These are phyloP conservation scores for Pythium apleroticum DNA, from an alignment of 352 stramenopile species.

Conservation along the genomic window DNA sequence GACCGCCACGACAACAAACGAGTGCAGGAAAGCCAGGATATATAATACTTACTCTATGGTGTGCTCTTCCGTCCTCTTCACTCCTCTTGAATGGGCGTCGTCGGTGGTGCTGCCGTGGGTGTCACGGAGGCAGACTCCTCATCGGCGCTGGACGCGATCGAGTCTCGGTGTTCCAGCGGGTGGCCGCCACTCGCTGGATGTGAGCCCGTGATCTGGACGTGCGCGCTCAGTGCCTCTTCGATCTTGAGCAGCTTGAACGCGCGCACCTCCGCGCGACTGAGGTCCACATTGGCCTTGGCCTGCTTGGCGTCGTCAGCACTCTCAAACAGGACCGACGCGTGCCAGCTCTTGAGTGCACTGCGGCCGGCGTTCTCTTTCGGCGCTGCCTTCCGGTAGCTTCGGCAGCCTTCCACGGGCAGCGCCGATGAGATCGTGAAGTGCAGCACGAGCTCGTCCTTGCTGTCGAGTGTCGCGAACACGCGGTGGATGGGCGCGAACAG, in stretches of 20 bases:
- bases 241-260: slow-evolving; percentile 81
- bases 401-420: slow-evolving; percentile 54
- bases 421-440: slow-evolving; percentile 67
- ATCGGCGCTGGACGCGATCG: slow-evolving; percentile 26
- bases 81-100: background rate
- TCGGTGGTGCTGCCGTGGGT: background rate
- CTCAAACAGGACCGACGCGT: slow-evolving; percentile 64
- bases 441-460: slow-evolving; percentile 70
- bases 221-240: slow-evolving; percentile 60
- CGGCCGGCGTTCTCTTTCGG: slow-evolving; percentile 25
- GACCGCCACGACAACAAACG: background rate
- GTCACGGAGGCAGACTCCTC: background rate
- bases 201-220: slow-evolving; percentile 61
- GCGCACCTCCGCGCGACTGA: slow-evolving; percentile 72
- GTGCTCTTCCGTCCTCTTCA: background rate
- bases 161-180: slow-evolving; percentile 22
- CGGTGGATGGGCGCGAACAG: slow-evolving; percentile 74
- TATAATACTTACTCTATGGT: slow-evolving; percentile 10
- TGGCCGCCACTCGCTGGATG: slow-evolving; percentile 9
- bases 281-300: slow-evolving; percentile 68
- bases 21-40: background rate
- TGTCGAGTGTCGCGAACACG: slow-evolving; percentile 64
- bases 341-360: slow-evolving; percentile 45
- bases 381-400: slow-evolving; percentile 47
- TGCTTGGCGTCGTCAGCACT: slow-evolving; percentile 60